Conservation (phyloP, 495 filamentous ascomycete genomes). For the Penicillium robsamsonii region DNA sequence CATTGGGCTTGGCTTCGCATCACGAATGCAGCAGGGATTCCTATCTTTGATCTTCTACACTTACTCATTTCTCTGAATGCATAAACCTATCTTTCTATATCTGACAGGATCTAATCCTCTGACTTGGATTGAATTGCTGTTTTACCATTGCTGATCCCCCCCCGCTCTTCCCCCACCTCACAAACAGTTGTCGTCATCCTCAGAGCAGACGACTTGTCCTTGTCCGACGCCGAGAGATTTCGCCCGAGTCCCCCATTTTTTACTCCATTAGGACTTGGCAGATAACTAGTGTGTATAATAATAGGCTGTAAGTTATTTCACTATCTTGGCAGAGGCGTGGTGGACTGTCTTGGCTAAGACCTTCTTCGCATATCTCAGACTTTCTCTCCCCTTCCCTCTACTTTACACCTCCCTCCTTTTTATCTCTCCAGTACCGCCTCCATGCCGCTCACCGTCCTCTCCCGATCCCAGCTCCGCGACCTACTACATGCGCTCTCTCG, state of each 20-base stretch:
- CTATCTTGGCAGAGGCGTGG: slow-evolving; percentile 10
- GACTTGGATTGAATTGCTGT: not conserved
- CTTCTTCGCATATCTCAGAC: slow-evolving; percentile 7
- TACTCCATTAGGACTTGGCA: not conserved
- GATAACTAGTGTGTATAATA: slow-evolving; percentile 1
- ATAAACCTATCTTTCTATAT: too few species aligned
- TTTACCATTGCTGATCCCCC: slow-evolving; percentile 1
- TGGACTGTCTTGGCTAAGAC: slow-evolving; percentile 7
- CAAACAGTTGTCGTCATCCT: slow-evolving; percentile 7
- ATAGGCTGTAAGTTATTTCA: slow-evolving; percentile 2
- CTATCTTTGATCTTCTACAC: not conserved
- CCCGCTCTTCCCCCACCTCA: slow-evolving; percentile 11
- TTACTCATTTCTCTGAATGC: not conserved
- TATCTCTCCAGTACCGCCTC: not conserved
- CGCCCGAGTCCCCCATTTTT: not conserved
- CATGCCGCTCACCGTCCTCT: slow-evolving; percentile 79
- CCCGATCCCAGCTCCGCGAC: slow-evolving; percentile 63
- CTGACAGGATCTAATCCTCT: not conserved
- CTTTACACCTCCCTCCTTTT: not conserved
- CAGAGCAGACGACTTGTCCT: not conserved
- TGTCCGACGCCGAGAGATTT: slow-evolving; percentile 5
- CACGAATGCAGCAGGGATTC: slow-evolving; percentile 8
- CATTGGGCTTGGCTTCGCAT: slow-evolving; percentile 6
- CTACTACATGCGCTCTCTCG: slow-evolving; percentile 70
- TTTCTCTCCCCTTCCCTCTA: not conserved